Evolutionary conservation across 1,284 basidiomycete genomes (phyloP), one percentile per base, ranked within the genome.

Genomic region (Trametes hirsuta): DNA sequence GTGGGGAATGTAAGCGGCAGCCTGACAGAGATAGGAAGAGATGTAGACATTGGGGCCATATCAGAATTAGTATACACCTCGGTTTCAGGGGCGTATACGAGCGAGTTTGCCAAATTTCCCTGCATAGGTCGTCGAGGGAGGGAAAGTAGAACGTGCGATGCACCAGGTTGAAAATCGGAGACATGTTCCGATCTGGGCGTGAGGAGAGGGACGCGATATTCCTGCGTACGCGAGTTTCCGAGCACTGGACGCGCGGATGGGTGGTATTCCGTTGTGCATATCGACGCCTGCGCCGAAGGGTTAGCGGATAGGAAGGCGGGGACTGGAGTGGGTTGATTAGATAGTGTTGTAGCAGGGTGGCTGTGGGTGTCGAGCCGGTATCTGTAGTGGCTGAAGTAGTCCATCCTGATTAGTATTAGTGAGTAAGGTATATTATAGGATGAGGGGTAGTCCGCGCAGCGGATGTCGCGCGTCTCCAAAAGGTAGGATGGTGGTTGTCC

Each of bases 121-220:
- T 35, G 39, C 10, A 18, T 14, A 4, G 21, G n/a, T 47, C 48
- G 44, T 10, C 45, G 39, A 4, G 44, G 35, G 12, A 55, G 1
- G 5, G 39, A 10, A n/a, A 50, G 21, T 4, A 35, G 50, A 0
- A 46, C 9, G 6, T 25, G 45, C n/a, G 71, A 67, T 21, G 72
- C 71, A 44, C 74, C 78, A 5, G 76, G 72, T 62, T 81, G 78
- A 44, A 77, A 71, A 52, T 76, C 76, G 35, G 63, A 9, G 21
- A 59, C 39, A 22, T 59, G 49, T 6, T 47, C 52, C 3, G 55
- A 24, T 1, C 53, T 25, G 44, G 39, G 35, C 46, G 58, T 39
- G 3, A 67, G 58, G 6, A 66, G 54, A 8, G 67, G 65, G 1
- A 67, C 44, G 21, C 62, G 59, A 30, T 5, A 30, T 5, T 30